Conservation (phyloP, 371 early-diverging fungal species). For the Syncephalastrum monosporum region DNA sequence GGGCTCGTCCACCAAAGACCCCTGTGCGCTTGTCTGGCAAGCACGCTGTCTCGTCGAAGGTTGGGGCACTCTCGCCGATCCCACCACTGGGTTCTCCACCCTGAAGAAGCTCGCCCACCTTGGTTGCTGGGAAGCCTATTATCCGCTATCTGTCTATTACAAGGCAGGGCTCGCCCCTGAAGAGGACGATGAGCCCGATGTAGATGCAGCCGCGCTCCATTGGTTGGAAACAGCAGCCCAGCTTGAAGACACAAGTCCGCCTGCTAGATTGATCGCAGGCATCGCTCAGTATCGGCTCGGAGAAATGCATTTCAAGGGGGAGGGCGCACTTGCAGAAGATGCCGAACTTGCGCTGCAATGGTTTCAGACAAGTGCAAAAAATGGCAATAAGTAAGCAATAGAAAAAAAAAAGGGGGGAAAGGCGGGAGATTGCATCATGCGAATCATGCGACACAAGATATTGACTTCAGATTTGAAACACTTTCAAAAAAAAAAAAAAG, state of each 20-base stretch:
- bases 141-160: constrained; percentile 25
- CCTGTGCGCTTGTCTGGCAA: constrained; percentile 21
- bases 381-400: constrained; percentile 38
- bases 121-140: constrained; percentile 20
- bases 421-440: too few relatives aligned
- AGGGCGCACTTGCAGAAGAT: constrained; percentile 32
- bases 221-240: constrained; percentile 23
- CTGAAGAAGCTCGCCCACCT: constrained; percentile 15
- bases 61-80: constrained; percentile 24
- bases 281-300: constrained; percentile 38
- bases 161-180: constrained; percentile 9
- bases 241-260: background rate
- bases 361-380: constrained; percentile 34
- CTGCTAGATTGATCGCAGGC: constrained; percentile 7
- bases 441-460: too few relatives aligned
- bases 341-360: constrained; percentile 28
- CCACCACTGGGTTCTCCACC: constrained; percentile 13
- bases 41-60: constrained; percentile 27
- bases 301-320: constrained; percentile 41
- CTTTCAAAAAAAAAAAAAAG: constrained; percentile 14
- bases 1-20: constrained; percentile 14
- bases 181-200: constrained; percentile 4
- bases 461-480: too few relatives aligned
- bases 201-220: constrained; percentile 12
- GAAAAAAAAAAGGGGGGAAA: too few relatives aligned